Percentiles rank a stretch among this genome's conserved stretches.
phyloP scores from a whole-genome alignment of 768 basidiomycete species.

The Agrocybe pediades region DNA sequence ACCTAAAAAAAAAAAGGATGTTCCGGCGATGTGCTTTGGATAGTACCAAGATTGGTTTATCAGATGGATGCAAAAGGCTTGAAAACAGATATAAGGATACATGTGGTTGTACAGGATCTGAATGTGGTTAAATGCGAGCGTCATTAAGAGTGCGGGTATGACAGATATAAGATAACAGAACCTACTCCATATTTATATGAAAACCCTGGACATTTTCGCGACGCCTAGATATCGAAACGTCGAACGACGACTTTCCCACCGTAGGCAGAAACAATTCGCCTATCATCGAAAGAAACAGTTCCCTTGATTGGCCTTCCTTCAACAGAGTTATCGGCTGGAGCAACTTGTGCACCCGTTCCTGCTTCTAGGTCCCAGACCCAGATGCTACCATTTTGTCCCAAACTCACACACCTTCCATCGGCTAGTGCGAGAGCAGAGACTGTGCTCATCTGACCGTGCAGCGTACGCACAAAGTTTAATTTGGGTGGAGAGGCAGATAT shows the following conservation, averaged over 20 bases:
- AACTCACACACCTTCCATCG: constrained; percentile 81
- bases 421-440: constrained; percentile 70
- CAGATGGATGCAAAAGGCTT: constrained; percentile 21
- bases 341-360: constrained; percentile 46
- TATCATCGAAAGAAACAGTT: constrained; percentile 72
- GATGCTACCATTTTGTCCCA: constrained; percentile 69
- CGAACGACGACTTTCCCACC: constrained; percentile 47
- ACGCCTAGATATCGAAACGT: constrained; percentile 55
- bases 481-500: constrained; percentile 57
- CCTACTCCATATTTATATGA: constrained; percentile 7
- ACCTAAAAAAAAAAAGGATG: no score
- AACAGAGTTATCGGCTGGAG: constrained; percentile 26
- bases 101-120: constrained; percentile 18
- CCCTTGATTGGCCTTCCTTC: constrained; percentile 32
- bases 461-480: constrained; percentile 68
- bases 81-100: no score
- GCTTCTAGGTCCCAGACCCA: constrained; percentile 89
- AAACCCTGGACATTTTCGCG: not conserved
- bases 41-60: constrained; percentile 23
- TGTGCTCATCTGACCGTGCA: constrained; percentile 71
- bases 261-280: constrained; percentile 61
- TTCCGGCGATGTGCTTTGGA: not conserved
- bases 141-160: not conserved
- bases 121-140: not conserved
- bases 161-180: not conserved